Evolutionary conservation across 805 yeast genomes (phyloP).

Genomic region (Zygotorulaspora danielsina): DNA sequence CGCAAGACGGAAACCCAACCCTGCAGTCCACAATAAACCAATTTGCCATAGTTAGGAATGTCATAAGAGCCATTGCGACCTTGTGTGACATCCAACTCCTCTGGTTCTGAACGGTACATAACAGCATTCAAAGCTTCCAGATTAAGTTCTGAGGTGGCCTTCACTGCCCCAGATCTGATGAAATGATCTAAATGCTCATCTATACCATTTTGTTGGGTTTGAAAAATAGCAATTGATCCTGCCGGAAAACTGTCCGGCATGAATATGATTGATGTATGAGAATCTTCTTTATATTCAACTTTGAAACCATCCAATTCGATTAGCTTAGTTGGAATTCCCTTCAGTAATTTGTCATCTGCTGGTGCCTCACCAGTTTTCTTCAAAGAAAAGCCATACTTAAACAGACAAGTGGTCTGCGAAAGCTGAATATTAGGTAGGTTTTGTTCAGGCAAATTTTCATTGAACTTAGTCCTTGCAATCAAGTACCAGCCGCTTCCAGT

Average conservation of each 20-base stretch:
- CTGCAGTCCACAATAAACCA: conserved; percentile 86
- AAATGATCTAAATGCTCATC: conserved; percentile 60
- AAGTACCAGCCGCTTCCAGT: conserved; percentile 87
- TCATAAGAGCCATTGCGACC: conserved; percentile 71
- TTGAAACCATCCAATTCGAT: conserved; percentile 48
- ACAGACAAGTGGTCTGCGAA: conserved; percentile 55
- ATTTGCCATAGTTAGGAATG: conserved; percentile 67
- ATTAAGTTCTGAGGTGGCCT: conserved; percentile 58
- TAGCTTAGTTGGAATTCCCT: conserved; percentile 64
- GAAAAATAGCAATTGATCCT: conserved; percentile 83
- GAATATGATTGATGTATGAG: conserved; percentile 48
- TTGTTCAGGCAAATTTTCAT: conserved; percentile 43
- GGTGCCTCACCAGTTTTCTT: conserved; percentile 47
- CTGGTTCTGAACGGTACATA: conserved; percentile 75
- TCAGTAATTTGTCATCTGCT: conserved; percentile 41
- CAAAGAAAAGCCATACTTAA: conserved; percentile 56
- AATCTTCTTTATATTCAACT: conserved; percentile 41
- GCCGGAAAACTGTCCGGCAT: conserved; percentile 70
- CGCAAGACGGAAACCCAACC: conserved; percentile 81
- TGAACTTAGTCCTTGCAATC: conserved; percentile 80
- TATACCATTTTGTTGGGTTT: conserved; percentile 64
- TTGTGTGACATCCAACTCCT: conserved; percentile 75
- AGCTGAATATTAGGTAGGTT: conserved; percentile 52
- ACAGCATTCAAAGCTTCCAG: conserved; percentile 71
- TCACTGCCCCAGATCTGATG: conserved; percentile 70